Evolutionary conservation across 2,329 filamentous ascomycete genomes (phyloP).

Genomic region (Arthroderma sp.): DNA sequence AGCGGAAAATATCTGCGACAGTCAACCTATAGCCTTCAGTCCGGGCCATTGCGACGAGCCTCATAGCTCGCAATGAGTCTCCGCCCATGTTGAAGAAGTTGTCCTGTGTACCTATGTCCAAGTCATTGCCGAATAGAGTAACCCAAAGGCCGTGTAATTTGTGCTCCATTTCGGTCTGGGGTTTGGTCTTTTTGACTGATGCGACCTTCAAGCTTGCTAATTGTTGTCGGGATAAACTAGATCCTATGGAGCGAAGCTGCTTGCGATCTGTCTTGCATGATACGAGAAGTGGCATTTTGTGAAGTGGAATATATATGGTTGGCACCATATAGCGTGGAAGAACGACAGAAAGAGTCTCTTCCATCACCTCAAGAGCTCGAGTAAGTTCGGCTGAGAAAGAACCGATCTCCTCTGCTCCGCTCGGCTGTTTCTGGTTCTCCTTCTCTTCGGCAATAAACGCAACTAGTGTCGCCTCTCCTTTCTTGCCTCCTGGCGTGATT

Average conservation of each 20-base stretch:
- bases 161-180: constrained; percentile 15
- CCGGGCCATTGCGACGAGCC: constrained; percentile 1
- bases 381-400: constrained; percentile 16
- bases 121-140: constrained; percentile 27
- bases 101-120: constrained; percentile 13
- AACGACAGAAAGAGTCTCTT: constrained; percentile 23
- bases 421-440: constrained; percentile 16
- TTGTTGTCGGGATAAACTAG: constrained; percentile 8
- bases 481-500: constrained; percentile 31
- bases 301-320: constrained; percentile 1
- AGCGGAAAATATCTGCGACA: constrained; percentile 7
- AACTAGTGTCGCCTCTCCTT: constrained; percentile 33
- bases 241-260: background rate
- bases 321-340: constrained; percentile 3
- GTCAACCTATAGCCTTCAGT: background rate
- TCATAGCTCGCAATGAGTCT: constrained; percentile 28
- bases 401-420: constrained; percentile 18
- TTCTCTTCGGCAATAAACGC: constrained; percentile 30
- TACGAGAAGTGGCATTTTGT: background rate
- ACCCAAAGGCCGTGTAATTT: constrained; percentile 3
- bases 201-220: constrained; percentile 9
- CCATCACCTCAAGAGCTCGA: constrained; percentile 19
- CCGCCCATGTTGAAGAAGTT: constrained; percentile 16
- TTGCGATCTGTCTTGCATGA: constrained; percentile 1
- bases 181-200: constrained; percentile 5